Base-by-base conservation (phyloP, 768 basidiomycete species). In the Amanita fuliginea region DNA sequence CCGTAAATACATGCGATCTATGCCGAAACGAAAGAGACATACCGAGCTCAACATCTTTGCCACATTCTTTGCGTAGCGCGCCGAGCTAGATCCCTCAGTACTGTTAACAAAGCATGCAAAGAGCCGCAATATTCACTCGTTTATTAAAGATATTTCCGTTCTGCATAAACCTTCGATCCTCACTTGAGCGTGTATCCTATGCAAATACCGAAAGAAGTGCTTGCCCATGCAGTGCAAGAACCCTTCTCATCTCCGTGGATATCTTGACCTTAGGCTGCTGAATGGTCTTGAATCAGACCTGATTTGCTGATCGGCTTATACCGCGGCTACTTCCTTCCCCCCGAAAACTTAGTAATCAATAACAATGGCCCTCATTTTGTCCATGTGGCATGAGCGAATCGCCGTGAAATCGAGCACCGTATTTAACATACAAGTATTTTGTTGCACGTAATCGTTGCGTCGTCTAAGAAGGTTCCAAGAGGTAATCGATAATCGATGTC, bases 61-160 rank as follows among this genome's bases (percentile, higher is more conserved):
- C 76, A 54, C 78, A 77, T 51, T 82, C 72, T 62, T 85, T 87
- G 45, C 85, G 73, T 22, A 89, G 67, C 2, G 85, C 86, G 16
- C 81, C 83, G 40, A 87, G 67, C 85, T 89, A 56, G 4, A 40
- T 24, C 47, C 33, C 44, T 21, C 26, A 35, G 14, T 24, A 41
- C 46, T 37, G 28, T 16, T 5, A 13, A 13, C 32, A 32, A 32
- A 13, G 47, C 35, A 33, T 47, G 4, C 30, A 26, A 6, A 19
- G 41, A 21, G 45, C 22, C 22, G 28, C 36, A 26, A 26, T 42
- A 53, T 76, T 63, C 52, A 86, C 86, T 57, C 83, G 72, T 67
- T 83, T 87, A 62, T 75, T 81, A 61, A 86, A 83, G 49, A 85
- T 75, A 22, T 53, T 66, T 6, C 74, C 83, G 56, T 84, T 89